Conservation (phyloP, 106 monocot genomes). For the Posidonia australis region DNA sequence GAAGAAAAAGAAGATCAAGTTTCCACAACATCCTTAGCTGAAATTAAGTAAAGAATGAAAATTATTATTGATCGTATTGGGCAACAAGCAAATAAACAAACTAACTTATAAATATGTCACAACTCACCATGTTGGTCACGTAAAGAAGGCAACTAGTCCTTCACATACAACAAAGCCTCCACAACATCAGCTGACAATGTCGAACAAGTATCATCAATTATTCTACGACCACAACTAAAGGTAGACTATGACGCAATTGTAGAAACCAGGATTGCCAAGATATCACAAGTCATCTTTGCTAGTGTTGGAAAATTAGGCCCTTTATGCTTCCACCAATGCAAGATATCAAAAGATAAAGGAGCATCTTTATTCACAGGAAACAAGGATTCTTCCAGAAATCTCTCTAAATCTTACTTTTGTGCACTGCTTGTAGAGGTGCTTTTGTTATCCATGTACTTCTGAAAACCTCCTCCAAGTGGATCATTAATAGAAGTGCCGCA, state of each 20-base stretch:
- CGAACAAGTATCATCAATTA: neutral
- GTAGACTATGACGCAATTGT: neutral
- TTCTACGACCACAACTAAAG: neutral
- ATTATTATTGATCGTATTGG: no score
- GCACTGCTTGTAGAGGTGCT: no score
- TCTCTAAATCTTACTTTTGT: neutral
- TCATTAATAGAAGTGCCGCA: no score
- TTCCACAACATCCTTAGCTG: no score
- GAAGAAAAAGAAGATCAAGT: no score
- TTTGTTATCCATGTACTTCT: no score
- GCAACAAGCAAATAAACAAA: no score
- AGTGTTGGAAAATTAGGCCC: neutral
- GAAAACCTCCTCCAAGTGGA: no score
- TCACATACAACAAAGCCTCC: neutral
- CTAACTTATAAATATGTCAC: no score
- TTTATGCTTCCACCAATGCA: slow-evolving; percentile 14
- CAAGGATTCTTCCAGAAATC: neutral
- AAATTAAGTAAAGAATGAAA: no score
- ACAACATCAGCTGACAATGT: neutral
- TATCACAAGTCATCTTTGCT: neutral
- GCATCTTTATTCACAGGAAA: neutral
- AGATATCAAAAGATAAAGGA: neutral
- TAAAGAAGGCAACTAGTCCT: no score
- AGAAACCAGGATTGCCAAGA: neutral
- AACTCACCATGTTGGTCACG: no score